Evolutionary conservation across 2,329 filamentous ascomycete genomes (phyloP).

Genomic region (Colletotrichum tamarilloi): DNA sequence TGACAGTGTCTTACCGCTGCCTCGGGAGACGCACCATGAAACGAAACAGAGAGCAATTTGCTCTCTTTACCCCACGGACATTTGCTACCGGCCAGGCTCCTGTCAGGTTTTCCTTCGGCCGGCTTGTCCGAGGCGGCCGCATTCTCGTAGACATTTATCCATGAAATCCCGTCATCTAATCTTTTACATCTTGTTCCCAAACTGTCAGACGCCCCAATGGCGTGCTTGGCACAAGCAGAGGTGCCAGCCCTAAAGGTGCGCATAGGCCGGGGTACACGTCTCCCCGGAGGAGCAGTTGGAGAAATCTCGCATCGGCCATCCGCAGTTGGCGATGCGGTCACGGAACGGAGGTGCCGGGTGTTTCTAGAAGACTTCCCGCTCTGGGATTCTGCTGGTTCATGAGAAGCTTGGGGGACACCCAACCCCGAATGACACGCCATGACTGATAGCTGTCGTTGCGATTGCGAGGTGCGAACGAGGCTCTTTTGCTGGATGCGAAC

Average conservation of each 20-base stretch:
- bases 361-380: conserved; percentile 26
- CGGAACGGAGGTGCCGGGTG: not conserved
- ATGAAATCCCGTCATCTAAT: conserved; percentile 2
- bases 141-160: not conserved
- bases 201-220: conserved; percentile 23
- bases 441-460: not conserved
- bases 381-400: not conserved
- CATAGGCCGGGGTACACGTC: not conserved
- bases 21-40: conserved; percentile 14
- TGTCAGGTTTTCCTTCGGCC: not conserved
- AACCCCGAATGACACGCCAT: not conserved
- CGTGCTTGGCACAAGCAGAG: conserved; percentile 1
- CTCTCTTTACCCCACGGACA: not conserved
- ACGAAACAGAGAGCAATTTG: conserved; percentile 3
- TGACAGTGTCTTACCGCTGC: conserved; percentile 25
- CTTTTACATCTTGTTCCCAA: not conserved
- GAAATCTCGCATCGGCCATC: conserved; percentile 25
- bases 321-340: not conserved
- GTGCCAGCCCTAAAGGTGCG: not conserved
- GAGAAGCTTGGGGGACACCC: not conserved
- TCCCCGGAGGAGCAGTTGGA: conserved; percentile 26
- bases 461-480: not conserved
- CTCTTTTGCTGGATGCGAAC: not conserved
- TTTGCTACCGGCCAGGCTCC: not conserved
- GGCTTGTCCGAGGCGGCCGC: conserved; percentile 6